Evolutionary conservation across 257 asterid species (phyloP).

Genomic region (Solanum arcanum): DNA sequence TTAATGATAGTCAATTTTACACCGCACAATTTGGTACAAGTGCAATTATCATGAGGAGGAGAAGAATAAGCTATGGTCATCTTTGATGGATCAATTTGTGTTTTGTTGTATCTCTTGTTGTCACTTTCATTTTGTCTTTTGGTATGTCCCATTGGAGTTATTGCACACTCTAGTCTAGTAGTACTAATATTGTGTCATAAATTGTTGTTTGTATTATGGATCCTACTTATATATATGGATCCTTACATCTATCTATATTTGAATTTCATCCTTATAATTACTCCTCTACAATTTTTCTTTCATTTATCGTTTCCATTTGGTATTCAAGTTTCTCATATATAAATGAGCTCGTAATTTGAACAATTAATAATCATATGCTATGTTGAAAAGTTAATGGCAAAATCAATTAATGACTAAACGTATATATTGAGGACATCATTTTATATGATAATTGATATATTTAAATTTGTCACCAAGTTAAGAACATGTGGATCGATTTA

Average conservation of each 20-base stretch:
- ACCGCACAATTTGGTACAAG: not conserved
- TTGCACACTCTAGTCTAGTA: not conserved
- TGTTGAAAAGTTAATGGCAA: not conserved
- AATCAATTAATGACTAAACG: not conserved
- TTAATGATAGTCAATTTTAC: not conserved
- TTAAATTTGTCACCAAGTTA: not conserved
- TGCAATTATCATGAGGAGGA: not conserved
- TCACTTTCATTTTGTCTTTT: not conserved
- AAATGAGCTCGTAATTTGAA: not conserved
- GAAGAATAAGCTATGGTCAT: not conserved
- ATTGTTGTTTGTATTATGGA: not conserved
- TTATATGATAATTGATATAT: not conserved
- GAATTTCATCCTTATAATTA: not conserved
- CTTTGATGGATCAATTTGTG: not conserved
- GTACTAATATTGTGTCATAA: not conserved
- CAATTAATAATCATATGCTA: not conserved
- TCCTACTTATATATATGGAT: not conserved
- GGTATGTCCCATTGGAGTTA: not conserved
- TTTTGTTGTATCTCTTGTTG: not conserved
- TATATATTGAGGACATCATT: not conserved
- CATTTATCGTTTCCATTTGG: not conserved
- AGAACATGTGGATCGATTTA: not conserved
- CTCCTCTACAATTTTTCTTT: not conserved
- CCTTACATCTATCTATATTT: not conserved
- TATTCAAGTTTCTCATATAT: not conserved